These are phyloP conservation scores for Kurtzmaniella quercitrusa DNA, from an alignment of 1,139 yeast species.

Conservation along the genomic window DNA sequence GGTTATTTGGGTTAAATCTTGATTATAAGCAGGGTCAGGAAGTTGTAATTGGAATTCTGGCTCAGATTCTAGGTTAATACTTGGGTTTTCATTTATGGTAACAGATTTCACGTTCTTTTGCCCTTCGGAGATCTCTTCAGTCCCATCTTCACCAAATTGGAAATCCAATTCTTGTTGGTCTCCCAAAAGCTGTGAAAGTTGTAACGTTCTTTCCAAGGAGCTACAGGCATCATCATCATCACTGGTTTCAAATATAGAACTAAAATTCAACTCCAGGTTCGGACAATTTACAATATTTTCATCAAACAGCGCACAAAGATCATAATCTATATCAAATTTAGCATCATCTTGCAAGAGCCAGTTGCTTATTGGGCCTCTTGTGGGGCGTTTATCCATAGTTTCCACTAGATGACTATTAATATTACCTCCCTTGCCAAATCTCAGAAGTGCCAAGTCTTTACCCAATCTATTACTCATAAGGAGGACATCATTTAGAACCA, in stretches of 20 bases:
- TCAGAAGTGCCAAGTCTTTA: slow-evolving; percentile 13
- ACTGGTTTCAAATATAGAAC: background rate
- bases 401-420: background rate
- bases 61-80: background rate
- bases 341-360: background rate
- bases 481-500: slow-evolving; percentile 34
- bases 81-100: background rate
- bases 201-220: background rate
- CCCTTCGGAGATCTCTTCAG: background rate
- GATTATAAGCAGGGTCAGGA: background rate
- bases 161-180: background rate
- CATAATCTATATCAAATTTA: background rate
- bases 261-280: background rate
- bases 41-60: background rate
- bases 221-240: background rate
- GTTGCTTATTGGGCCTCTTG: background rate
- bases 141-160: background rate
- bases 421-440: slow-evolving; percentile 2
- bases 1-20: background rate
- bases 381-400: background rate
- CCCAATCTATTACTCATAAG: slow-evolving; percentile 23
- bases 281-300: background rate
- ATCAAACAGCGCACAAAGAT: background rate
- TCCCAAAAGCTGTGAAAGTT: background rate
- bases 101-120: background rate